A percentile compares a stretch with the other conserved stretches of the same genome.
Evolutionary conservation across 164 flowering plant genomes (phyloP).

Genomic region (Malania oleifera): DNA sequence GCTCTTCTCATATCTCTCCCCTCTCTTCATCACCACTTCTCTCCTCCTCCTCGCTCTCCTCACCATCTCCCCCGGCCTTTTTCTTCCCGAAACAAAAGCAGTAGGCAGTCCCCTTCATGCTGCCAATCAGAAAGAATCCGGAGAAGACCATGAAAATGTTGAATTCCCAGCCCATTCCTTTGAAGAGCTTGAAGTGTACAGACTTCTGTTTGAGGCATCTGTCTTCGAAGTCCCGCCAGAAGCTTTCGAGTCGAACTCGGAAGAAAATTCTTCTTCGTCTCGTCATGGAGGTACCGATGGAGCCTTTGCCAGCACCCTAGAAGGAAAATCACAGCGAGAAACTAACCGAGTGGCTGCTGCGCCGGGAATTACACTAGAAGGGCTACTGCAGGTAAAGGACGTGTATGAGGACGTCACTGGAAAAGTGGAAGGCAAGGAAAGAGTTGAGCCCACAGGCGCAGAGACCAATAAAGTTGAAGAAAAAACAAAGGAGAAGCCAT

Average conservation of each 20-base stretch:
- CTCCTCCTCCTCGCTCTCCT: slow-evolving; percentile 53
- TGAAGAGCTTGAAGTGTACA: slow-evolving; percentile 40
- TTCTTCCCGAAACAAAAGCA: slow-evolving; percentile 18
- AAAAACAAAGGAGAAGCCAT: slow-evolving; percentile 2
- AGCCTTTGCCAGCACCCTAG: slow-evolving; percentile 5
- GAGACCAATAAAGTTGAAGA: slow-evolving; percentile 27
- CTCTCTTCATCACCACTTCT: slow-evolving; percentile 69
- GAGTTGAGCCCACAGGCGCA: slow-evolving; percentile 9
- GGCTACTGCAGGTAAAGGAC: slow-evolving; percentile 17
- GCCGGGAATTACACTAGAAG: slow-evolving; percentile 18
- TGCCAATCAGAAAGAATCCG: slow-evolving; percentile 15
- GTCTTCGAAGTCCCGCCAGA: slow-evolving; percentile 4
- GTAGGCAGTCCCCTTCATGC: slow-evolving; percentile 23
- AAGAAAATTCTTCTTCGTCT: slow-evolving; percentile 2
- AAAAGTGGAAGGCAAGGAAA: slow-evolving; percentile 25
- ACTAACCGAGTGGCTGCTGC: neutral
- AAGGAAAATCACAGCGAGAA: slow-evolving; percentile 10
- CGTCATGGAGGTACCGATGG: neutral
- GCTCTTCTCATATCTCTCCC: slow-evolving; percentile 63
- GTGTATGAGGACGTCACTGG: slow-evolving; percentile 11
- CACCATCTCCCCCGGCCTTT: slow-evolving; percentile 26
- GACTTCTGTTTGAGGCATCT: slow-evolving; percentile 33
- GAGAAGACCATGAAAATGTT: slow-evolving; percentile 15
- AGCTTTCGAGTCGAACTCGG: slow-evolving; percentile 3
- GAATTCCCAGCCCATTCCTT: neutral